phyloP scores from a whole-genome alignment of 2,329 filamentous ascomycete genomes.

The Penicillium sp. region DNA sequence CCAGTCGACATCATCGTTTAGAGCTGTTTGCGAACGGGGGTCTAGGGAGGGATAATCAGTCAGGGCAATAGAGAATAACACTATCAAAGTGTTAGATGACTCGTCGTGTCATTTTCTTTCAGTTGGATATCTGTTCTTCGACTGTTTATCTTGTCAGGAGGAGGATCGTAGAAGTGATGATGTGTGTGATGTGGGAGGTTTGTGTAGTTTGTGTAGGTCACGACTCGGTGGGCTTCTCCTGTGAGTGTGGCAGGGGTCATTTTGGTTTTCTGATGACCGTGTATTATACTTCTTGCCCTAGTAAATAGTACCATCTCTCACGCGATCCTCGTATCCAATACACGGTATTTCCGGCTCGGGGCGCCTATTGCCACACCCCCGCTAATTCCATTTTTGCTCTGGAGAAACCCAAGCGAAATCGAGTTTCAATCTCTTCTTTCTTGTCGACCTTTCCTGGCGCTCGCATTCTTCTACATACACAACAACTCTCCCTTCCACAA shows the following conservation, averaged over 20 bases:
- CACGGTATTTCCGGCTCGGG: conserved; percentile 27
- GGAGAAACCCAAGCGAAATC: conserved; percentile 37
- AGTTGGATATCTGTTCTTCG: background rate
- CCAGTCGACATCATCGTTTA: conserved; percentile 14
- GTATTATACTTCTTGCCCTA: background rate
- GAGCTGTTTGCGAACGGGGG: background rate
- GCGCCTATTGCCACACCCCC: conserved; percentile 40
- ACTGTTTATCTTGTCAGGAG: background rate
- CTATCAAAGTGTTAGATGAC: background rate
- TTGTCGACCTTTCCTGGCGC: conserved; percentile 39
- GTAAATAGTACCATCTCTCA: conserved; percentile 11
- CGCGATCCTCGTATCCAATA: conserved; percentile 26
- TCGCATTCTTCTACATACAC: conserved; percentile 37
- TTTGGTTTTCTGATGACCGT: conserved; percentile 17
- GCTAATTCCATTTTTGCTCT: conserved; percentile 39
- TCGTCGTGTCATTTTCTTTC: background rate
- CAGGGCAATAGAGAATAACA: background rate
- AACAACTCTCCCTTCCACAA: conserved; percentile 14
- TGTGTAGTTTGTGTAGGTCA: background rate
- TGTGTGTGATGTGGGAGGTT: background rate
- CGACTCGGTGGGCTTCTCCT: conserved; percentile 4
- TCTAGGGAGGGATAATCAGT: background rate
- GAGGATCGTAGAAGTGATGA: background rate
- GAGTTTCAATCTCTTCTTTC: conserved; percentile 39
- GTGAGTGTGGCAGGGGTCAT: conserved; percentile 21